A percentile compares a stretch with the other conserved stretches of the same genome.
Conservation (phyloP, 75 land plant genomes). For the Larix kaempferi region DNA sequence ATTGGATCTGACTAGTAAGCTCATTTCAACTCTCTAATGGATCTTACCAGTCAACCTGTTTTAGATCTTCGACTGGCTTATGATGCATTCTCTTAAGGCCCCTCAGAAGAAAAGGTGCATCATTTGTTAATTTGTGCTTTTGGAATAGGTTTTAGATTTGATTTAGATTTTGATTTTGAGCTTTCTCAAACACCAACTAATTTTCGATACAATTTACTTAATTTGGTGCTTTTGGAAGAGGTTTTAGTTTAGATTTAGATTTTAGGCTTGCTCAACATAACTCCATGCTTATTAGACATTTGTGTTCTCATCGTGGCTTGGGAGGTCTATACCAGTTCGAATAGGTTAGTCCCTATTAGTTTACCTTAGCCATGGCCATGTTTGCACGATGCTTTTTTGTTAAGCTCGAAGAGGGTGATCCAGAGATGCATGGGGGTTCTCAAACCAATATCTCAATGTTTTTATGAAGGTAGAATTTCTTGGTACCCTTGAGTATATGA, state of each 20-base stretch:
- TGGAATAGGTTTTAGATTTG: background rate
- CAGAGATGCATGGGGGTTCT: constrained; percentile 1
- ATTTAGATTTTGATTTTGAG: background rate
- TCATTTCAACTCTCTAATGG: background rate
- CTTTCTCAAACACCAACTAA: too few species aligned
- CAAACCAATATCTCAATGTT: background rate
- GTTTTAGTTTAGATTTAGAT: too few species aligned
- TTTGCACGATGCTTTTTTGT: background rate
- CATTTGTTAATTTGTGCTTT: background rate
- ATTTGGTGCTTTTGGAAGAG: too few species aligned
- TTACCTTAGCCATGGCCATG: too few species aligned
- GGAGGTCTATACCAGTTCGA: too few species aligned
- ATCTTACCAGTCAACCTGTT: background rate
- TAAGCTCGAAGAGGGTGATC: background rate
- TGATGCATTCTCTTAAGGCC: background rate
- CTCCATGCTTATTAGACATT: too few species aligned
- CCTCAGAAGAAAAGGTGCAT: background rate
- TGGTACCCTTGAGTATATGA: background rate
- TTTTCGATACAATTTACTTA: too few species aligned
- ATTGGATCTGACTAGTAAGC: background rate
- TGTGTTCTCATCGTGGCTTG: too few species aligned
- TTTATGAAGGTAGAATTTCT: background rate
- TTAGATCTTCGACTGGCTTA: background rate
- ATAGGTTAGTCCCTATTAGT: too few species aligned
- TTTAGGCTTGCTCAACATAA: too few species aligned